Evolutionary conservation across 176 grass and related monocot species (phyloP).

Genomic region (Ensete glaucum): DNA sequence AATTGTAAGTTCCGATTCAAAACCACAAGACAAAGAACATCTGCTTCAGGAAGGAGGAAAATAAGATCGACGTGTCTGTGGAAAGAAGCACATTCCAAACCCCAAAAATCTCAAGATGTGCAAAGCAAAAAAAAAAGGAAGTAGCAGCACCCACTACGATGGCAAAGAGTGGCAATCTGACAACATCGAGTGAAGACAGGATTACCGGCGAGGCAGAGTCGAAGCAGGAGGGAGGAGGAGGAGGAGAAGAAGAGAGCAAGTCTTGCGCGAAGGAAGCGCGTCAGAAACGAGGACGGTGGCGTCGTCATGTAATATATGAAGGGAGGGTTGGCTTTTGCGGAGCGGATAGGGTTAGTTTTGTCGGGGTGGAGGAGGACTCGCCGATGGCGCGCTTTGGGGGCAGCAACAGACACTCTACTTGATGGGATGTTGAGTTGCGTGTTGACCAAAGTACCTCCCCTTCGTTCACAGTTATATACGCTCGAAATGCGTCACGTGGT

Average conservation of each 20-base stretch:
- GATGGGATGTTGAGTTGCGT: too few species aligned
- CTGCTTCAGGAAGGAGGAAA: too few species aligned
- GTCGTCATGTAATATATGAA: neutral
- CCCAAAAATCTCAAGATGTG: neutral
- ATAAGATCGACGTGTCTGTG: too few species aligned
- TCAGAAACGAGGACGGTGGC: neutral
- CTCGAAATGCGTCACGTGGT: too few species aligned
- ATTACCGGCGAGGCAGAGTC: neutral
- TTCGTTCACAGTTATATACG: too few species aligned
- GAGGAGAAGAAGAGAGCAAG: neutral
- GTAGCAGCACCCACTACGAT: neutral
- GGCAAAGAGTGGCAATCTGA: neutral
- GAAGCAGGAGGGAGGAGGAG: neutral
- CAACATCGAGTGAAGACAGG: neutral
- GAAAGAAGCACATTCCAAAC: neutral
- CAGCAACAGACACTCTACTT: neutral
- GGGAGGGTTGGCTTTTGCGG: neutral
- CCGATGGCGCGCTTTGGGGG: neutral
- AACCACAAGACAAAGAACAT: too few species aligned
- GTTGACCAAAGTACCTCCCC: too few species aligned
- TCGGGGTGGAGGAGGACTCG: constrained; percentile 7
- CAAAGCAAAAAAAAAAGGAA: neutral
- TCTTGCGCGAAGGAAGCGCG: neutral
- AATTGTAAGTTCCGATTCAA: too few species aligned
- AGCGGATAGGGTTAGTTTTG: constrained; percentile 9